Percentiles rank a stretch among this genome's conserved stretches.
phyloP scores from a whole-genome alignment of 2,329 filamentous ascomycete species.

The Rugonectria rugulosa region DNA sequence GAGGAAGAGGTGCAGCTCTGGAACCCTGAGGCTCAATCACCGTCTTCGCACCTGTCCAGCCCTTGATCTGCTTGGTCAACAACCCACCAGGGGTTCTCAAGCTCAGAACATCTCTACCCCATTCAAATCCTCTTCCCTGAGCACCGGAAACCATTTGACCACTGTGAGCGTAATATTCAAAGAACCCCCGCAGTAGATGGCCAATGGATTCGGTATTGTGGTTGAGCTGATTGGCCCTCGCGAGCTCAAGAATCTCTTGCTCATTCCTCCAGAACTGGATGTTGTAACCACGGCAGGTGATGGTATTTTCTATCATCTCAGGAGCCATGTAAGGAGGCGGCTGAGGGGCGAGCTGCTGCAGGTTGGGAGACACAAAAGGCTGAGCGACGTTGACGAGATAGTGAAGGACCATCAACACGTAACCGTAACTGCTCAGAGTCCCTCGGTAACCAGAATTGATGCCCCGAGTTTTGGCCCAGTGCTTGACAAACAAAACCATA shows the following conservation, averaged over 20 bases:
- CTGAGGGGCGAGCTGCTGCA: slow-evolving; percentile 67
- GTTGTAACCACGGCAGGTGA: slow-evolving; percentile 68
- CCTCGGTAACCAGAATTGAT: slow-evolving; percentile 90
- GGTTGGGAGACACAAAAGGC: slow-evolving; percentile 85
- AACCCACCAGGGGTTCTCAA: slow-evolving; percentile 76
- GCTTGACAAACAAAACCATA: slow-evolving; percentile 86
- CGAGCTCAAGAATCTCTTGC: slow-evolving; percentile 69
- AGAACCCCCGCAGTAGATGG: slow-evolving; percentile 80
- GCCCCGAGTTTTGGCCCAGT: slow-evolving; percentile 85
- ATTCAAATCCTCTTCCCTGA: slow-evolving; percentile 71
- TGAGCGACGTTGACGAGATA: slow-evolving; percentile 84
- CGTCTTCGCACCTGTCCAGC: slow-evolving; percentile 85
- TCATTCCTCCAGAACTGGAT: slow-evolving; percentile 84
- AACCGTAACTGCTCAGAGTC: slow-evolving; percentile 88
- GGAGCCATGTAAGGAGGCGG: slow-evolving; percentile 44
- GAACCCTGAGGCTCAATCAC: slow-evolving; percentile 60
- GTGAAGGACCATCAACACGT: slow-evolving; percentile 90
- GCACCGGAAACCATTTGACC: slow-evolving; percentile 61
- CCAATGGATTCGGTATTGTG: slow-evolving; percentile 75
- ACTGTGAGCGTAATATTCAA: slow-evolving; percentile 80
- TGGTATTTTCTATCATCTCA: slow-evolving; percentile 31
- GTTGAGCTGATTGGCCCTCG: slow-evolving; percentile 65
- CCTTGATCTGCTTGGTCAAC: slow-evolving; percentile 77
- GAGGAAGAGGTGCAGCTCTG: slow-evolving; percentile 26
- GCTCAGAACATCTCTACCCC: slow-evolving; percentile 81